Percentiles rank a stretch among this genome's conserved stretches.
Evolutionary conservation across 345 rosid genomes (phyloP).

Genomic region (Arabidopsis thaliana): DNA sequence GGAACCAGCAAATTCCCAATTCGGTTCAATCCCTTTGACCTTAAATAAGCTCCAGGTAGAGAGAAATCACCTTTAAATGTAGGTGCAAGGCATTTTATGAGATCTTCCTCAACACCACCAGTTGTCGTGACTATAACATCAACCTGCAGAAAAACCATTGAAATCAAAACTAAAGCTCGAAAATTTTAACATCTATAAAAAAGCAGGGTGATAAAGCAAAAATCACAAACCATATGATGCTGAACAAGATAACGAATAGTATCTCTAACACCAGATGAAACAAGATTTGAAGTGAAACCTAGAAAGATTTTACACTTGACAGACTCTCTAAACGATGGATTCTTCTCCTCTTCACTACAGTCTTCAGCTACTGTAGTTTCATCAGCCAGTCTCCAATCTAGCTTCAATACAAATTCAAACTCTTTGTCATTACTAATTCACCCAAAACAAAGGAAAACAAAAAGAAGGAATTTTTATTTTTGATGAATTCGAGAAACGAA

Average conservation of each 20-base stretch:
- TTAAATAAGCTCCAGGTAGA: constrained; percentile 71
- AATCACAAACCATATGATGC: constrained; percentile 79
- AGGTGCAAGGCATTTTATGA: constrained; percentile 92
- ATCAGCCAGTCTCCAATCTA: constrained; percentile 88
- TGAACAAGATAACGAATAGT: constrained; percentile 80
- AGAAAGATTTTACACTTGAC: constrained; percentile 85
- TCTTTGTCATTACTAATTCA: constrained; percentile 29
- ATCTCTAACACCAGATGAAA: constrained; percentile 93
- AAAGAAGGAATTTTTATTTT: neutral
- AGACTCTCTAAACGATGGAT: constrained; percentile 64
- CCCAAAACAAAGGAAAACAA: neutral
- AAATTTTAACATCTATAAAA: neutral
- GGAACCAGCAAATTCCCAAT: constrained; percentile 94
- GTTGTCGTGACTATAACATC: constrained; percentile 94
- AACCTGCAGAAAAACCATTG: constrained; percentile 55
- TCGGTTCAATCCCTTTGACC: constrained; percentile 88
- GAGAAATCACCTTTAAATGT: constrained; percentile 90
- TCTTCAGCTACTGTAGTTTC: constrained; percentile 64
- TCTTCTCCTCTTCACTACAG: constrained; percentile 74
- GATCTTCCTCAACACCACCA: constrained; percentile 99
- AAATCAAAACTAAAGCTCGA: constrained; percentile 14
- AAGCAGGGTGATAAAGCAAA: neutral
- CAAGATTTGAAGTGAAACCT: constrained; percentile 96
- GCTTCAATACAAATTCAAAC: constrained; percentile 69
- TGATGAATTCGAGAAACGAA: constrained; percentile 22